Base-by-base conservation (phyloP, 305 asterid genomes). In the Ruellia speciosa region DNA sequence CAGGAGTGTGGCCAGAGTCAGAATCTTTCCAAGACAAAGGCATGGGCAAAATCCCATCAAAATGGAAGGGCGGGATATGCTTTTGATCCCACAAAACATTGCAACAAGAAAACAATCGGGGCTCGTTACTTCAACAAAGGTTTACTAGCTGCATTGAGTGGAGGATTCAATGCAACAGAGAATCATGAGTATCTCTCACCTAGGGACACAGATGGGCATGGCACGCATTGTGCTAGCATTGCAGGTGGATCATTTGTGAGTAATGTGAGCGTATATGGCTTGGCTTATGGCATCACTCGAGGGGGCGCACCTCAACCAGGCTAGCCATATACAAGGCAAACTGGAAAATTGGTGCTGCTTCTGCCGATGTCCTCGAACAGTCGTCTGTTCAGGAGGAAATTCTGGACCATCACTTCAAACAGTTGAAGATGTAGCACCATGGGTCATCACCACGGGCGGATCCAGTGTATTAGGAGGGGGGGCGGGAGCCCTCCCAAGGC, bases 31-130 rank as follows among this genome's bases (percentile, higher is more conserved):
- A 15, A 7, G 85, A 76, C 58, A 17, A 65, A 49, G 76, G 69
- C 34, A 54, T 75, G 0, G 79, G 84, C 0, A 78, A 80, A 13
- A 72, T 81, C 56, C 88, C 85, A 2, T 45, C 83, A 0, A 70
- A 45, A 60, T 78, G 85, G 85, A 76, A 74, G 54, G 88, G 88
- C 71, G 6, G 78, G 80, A 6, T 54, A 56, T 6, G 13, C 5
- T 11, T 81, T 75, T 59, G 18, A 69, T 53, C 70, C 80, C n/a
- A 41, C 56, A 7, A 59, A 59, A 24, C 59, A 70, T 47, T 75
- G 84, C 70, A 78, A 78, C 52, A 70, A 48, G 40, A 81, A 81
- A 62, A 39, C 75, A 39, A 73, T 78, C 24, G 84, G 87, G 60
- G 87, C 84, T 15, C 79, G 81, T 16, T 70, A 49, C 59, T 80